Evolutionary conservation across 164 flowering plant species (phyloP).

Genomic region (Annona squamosa): DNA sequence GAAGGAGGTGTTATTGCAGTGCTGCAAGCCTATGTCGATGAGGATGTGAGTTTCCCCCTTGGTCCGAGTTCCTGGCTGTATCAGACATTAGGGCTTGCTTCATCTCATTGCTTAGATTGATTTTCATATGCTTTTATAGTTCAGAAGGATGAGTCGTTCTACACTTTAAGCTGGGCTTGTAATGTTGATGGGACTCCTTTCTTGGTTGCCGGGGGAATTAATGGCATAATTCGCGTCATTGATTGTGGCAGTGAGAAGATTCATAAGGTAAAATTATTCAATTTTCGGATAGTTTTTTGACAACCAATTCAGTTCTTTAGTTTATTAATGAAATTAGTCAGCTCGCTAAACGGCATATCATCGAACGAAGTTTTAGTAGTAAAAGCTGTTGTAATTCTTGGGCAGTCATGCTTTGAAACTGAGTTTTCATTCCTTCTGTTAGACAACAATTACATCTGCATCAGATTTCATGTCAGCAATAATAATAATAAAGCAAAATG

Average conservation of each 20-base stretch:
- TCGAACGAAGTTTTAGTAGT: neutral
- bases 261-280: constrained; percentile 53
- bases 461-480: no score
- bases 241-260: constrained; percentile 82
- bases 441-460: no score
- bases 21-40: constrained; percentile 82
- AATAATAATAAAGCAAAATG: no score
- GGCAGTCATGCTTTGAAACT: neutral
- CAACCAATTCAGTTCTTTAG: neutral
- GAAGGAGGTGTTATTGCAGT: constrained; percentile 81
- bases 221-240: constrained; percentile 88
- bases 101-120: constrained; percentile 6
- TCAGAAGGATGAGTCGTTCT: constrained; percentile 98
- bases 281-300: neutral
- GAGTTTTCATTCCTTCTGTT: neutral
- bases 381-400: neutral
- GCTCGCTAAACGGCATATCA: neutral
- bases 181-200: constrained; percentile 61
- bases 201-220: constrained; percentile 85
- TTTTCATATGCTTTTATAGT: constrained; percentile 36
- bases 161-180: constrained; percentile 95
- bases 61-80: neutral
- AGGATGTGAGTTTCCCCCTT: constrained; percentile 54
- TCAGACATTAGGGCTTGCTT: neutral
- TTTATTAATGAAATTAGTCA: neutral